Evolutionary conservation across 768 basidiomycete species (phyloP).

Genomic region (Cystobasidium ongulense): DNA sequence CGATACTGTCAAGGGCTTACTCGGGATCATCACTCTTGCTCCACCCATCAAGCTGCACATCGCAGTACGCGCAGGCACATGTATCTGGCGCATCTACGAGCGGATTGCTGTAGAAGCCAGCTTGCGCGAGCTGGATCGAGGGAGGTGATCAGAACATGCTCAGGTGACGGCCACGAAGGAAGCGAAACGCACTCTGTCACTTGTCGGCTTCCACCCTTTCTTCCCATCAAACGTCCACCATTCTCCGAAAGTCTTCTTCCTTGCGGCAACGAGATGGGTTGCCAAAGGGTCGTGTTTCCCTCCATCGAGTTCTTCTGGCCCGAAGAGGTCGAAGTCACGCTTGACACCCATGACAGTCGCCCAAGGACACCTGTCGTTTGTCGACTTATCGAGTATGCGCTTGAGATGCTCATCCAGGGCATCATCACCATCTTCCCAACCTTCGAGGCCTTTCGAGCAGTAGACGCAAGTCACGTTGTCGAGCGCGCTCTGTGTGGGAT

Average conservation of each 20-base stretch:
- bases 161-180: not conserved
- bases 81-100: constrained; percentile 62
- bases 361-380: constrained; percentile 76
- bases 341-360: constrained; percentile 49
- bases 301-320: not conserved
- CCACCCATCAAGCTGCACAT: constrained; percentile 73
- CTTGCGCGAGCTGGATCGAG: constrained; percentile 65
- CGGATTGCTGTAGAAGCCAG: constrained; percentile 77
- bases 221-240: constrained; percentile 26
- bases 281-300: constrained; percentile 22
- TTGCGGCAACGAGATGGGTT: not conserved
- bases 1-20: constrained; percentile 50
- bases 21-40: constrained; percentile 74
- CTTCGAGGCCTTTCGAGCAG: constrained; percentile 70
- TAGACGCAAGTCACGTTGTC: constrained; percentile 77
- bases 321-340: constrained; percentile 15
- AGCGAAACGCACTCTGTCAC: constrained; percentile 54
- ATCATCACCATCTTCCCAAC: constrained; percentile 78
- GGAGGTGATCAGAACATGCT: constrained; percentile 12
- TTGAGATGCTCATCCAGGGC: constrained; percentile 72
- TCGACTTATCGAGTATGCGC: constrained; percentile 59
- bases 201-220: constrained; percentile 60
- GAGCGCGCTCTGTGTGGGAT: constrained; percentile 55
- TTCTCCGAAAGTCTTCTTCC: constrained; percentile 31
- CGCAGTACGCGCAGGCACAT: constrained; percentile 77